Evolutionary conservation across 257 asterid species (phyloP).

Genomic region (Solanum bulbocastanum): DNA sequence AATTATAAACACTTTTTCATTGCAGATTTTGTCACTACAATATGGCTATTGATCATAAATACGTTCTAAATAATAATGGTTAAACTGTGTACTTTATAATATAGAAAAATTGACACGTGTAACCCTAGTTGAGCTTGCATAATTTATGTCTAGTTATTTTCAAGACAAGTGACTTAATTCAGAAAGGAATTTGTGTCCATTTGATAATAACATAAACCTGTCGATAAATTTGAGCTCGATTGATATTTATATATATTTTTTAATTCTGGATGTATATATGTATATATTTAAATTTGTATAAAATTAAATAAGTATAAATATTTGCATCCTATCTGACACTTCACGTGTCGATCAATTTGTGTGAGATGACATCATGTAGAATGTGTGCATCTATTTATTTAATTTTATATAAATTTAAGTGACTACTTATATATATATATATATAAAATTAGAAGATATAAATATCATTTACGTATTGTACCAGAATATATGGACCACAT

Average conservation of each 20-base stretch:
- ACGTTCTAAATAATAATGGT: not conserved
- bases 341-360: too few species aligned
- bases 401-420: too few species aligned
- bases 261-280: accelerated
- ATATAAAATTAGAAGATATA: not conserved
- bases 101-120: not conserved
- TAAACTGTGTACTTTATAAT: not conserved
- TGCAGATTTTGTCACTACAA: not conserved
- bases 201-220: not conserved
- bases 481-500: not conserved
- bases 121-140: not conserved
- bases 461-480: not conserved
- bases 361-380: not conserved
- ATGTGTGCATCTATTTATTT: not conserved
- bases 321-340: too few species aligned
- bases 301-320: too few species aligned
- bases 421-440: not conserved
- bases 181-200: not conserved
- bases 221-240: not conserved
- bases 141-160: not conserved
- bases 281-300: too few species aligned
- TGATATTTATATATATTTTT: too few species aligned
- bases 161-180: not conserved
- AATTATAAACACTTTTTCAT: not conserved
- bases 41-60: not conserved